Conservation (phyloP, 2,329 filamentous ascomycete species). For the Cercospora sp. region DNA sequence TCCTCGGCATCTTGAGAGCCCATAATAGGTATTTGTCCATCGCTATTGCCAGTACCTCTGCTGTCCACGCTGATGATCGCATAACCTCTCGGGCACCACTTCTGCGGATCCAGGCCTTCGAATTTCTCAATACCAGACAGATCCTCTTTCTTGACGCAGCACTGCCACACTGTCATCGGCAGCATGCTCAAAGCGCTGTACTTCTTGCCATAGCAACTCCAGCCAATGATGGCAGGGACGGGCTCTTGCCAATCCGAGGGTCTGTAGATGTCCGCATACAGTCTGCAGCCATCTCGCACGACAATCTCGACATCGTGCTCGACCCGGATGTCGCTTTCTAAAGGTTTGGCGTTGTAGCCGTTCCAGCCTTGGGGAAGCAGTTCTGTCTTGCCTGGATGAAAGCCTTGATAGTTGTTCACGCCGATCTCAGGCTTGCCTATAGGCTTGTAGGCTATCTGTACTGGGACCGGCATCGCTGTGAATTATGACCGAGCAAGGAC, state of each 20-base stretch:
- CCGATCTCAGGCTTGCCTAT: slow-evolving; percentile 42
- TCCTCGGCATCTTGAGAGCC: slow-evolving; percentile 49
- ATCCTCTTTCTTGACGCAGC: slow-evolving; percentile 37
- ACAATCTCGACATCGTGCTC: slow-evolving; percentile 50
- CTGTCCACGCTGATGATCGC: slow-evolving; percentile 39
- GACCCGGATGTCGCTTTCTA: slow-evolving; percentile 44
- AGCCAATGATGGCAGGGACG: slow-evolving; percentile 48
- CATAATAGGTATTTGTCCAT: slow-evolving; percentile 43
- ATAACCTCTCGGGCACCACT: slow-evolving; percentile 38
- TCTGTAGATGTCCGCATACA: slow-evolving; percentile 51
- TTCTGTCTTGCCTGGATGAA: slow-evolving; percentile 44
- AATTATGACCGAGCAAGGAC: background rate
- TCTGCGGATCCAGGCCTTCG: slow-evolving; percentile 45
- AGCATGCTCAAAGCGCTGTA: slow-evolving; percentile 43
- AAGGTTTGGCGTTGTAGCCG: slow-evolving; percentile 39
- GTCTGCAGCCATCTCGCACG: slow-evolving; percentile 45
- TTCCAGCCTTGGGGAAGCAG: slow-evolving; percentile 43
- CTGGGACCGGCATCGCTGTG: slow-evolving; percentile 14
- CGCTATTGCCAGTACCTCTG: slow-evolving; percentile 36
- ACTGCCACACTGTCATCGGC: slow-evolving; percentile 43
- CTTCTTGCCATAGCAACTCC: slow-evolving; percentile 51
- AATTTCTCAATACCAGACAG: slow-evolving; percentile 44
- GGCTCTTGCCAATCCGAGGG: slow-evolving; percentile 39
- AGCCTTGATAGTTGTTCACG: slow-evolving; percentile 46
- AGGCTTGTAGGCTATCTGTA: slow-evolving; percentile 30